phyloP scores from a whole-genome alignment of 108 stramenopile genomes.

The Aurantiochytrium sp. region DNA sequence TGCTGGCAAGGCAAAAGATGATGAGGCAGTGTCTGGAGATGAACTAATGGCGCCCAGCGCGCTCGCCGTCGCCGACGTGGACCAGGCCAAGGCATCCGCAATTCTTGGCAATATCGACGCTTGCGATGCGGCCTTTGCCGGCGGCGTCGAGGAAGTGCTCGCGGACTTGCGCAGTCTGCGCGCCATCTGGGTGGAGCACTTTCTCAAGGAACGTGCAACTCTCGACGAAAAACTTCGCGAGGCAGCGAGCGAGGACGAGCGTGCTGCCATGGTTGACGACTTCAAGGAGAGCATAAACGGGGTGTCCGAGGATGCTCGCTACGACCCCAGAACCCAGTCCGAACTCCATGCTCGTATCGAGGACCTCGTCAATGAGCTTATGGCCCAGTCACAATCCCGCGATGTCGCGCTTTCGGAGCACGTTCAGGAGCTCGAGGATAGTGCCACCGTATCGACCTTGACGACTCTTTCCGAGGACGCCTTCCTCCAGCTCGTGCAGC shows the following conservation, averaged over 20 bases:
- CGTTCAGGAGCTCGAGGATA: background rate
- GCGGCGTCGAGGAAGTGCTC: background rate
- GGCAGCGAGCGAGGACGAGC: background rate
- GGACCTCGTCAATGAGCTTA: background rate
- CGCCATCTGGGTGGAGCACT: background rate
- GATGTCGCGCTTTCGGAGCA: background rate
- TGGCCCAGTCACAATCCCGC: background rate
- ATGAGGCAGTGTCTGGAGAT: background rate
- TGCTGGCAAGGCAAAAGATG: background rate
- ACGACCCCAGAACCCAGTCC: background rate
- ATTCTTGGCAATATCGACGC: background rate
- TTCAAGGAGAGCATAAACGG: background rate
- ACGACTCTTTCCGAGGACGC: background rate
- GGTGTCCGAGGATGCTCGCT: background rate
- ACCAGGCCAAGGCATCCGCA: background rate
- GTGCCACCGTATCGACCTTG: background rate
- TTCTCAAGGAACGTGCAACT: background rate
- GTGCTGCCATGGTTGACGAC: background rate
- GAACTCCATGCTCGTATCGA: background rate
- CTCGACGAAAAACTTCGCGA: background rate
- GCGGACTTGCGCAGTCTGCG: background rate
- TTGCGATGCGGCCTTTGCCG: background rate
- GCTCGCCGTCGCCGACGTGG: background rate
- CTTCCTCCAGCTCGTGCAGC: background rate
- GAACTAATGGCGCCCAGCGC: too few relatives aligned